Evolutionary conservation across 805 yeast species (phyloP), one percentile per base, ranked within the genome.

Genomic region (Ogataea philodendri): DNA sequence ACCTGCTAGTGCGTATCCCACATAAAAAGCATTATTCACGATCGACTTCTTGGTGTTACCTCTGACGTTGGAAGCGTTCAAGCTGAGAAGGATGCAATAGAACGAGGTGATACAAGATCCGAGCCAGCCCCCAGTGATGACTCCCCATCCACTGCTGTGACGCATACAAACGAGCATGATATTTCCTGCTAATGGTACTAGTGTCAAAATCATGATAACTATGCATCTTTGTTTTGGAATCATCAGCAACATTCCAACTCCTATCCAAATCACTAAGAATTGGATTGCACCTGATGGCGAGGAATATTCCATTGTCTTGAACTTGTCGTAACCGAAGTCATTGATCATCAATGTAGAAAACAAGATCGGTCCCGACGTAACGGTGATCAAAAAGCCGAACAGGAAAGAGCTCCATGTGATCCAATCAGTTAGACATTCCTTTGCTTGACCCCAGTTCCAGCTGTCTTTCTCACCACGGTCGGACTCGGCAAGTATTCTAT

Each of bases 21-120:
- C 65, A 60, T 80, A 66, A 27, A 70, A 69, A 17, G 74, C 57
- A 9, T 78, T 78, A 35, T 74, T 72, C n/a, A 76, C 72, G 9
- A 72, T 65, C 43, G 76, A 63, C 49, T 81, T 75, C 56, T 83
- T 83, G 9, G 87, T 80, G 44, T 74, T 74, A 4, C 90, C 90
- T 5, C 84, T 74, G 16, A 78, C 69, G 53, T 81, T 55, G 23
- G 60, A 60, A n/a, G 47, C 49, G 23, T 39, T 43, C 32, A 49
- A 30, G 33, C 51, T 45, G 20, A 48, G 26, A 19, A 41, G 32
- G 39, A 44, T 33, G 44, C 30, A 49, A 33, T 34, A 32, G 35
- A 45, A 44, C 5, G 48, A 41, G 4, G 49, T 37, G 17, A 42
- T 42, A 29, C 49, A 44, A 5, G 54, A 52, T 21, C 49, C 48